These are phyloP conservation scores for Gypsophila paniculata DNA, from an alignment of 179 eudicot species.

Conservation along the genomic window DNA sequence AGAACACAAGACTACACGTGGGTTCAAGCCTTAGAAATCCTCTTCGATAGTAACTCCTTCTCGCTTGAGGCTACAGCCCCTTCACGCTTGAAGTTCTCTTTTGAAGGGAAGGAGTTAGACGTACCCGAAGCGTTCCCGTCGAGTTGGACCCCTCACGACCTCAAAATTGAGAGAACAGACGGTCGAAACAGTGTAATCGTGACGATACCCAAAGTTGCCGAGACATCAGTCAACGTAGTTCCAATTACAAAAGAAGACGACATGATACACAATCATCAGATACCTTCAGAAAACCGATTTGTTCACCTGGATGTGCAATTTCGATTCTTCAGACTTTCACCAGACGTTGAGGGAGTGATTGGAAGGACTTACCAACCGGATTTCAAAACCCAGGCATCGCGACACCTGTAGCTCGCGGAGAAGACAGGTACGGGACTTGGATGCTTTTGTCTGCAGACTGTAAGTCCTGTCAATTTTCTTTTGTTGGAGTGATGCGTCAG, in stretches of 20 bases:
- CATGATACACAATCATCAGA: conserved; percentile 43
- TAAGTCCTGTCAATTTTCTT: conserved; percentile 37
- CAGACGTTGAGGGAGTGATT: conserved; percentile 52
- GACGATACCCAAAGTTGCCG: conserved; percentile 30
- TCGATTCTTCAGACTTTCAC: conserved; percentile 42
- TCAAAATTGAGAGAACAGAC: conserved; percentile 43
- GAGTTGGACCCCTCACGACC: conserved; percentile 17
- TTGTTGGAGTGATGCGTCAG: conserved; percentile 19
- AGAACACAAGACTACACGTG: conserved; percentile 57
- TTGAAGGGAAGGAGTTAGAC: conserved; percentile 16
- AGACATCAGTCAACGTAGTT: conserved; percentile 46
- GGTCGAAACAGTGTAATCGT: conserved; percentile 39
- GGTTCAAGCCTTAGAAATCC: conserved; percentile 64
- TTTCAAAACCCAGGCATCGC: conserved; percentile 49
- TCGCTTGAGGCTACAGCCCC: conserved; percentile 49
- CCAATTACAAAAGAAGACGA: conserved; percentile 51
- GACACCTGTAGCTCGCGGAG: conserved; percentile 62
- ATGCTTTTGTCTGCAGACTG: conserved; percentile 47
- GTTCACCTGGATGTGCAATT: conserved; percentile 63
- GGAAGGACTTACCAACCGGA: conserved; percentile 62
- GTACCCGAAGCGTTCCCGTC: conserved; percentile 26
- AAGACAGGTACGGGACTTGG: conserved; percentile 47
- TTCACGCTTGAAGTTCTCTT: conserved; percentile 28
- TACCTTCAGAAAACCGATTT: conserved; percentile 46
- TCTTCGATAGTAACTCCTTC: conserved; percentile 41